Conservation (phyloP, 1,284 basidiomycete genomes). For the Apiotrichum laibachii region DNA sequence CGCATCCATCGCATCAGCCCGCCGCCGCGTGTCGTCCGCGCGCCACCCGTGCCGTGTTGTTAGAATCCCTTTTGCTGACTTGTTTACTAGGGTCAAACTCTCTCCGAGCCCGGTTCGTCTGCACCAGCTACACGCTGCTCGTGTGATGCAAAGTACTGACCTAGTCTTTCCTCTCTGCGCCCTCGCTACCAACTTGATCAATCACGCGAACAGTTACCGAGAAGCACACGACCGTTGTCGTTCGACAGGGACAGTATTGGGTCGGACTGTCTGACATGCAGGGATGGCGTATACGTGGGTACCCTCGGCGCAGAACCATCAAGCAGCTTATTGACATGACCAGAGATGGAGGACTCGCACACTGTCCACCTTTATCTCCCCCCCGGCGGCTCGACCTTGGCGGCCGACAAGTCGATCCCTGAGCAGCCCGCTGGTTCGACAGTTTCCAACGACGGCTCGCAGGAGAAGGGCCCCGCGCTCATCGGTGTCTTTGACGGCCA, state of each 20-base stretch:
- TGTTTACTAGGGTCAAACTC: constrained; percentile 47
- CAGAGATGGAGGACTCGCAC: constrained; percentile 95
- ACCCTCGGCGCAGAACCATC: not conserved
- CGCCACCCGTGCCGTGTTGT: too few relatives aligned
- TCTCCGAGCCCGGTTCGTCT: constrained; percentile 51
- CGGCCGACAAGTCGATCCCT: constrained; percentile 54
- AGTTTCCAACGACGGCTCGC: constrained; percentile 53
- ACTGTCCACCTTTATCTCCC: constrained; percentile 64
- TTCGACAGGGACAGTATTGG: constrained; percentile 67
- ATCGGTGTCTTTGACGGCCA: constrained; percentile 99
- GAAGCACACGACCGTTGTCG: constrained; percentile 77
- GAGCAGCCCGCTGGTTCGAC: constrained; percentile 50
- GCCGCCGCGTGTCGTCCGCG: too few relatives aligned
- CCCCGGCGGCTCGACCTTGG: constrained; percentile 22
- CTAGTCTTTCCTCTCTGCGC: constrained; percentile 5
- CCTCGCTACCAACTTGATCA: not conserved
- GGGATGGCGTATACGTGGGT: constrained; percentile 96
- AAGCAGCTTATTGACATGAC: not conserved
- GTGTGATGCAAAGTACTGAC: constrained; percentile 6
- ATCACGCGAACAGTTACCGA: constrained; percentile 58
- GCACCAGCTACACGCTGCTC: not conserved
- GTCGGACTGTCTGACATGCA: constrained; percentile 97
- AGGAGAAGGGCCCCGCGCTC: constrained; percentile 65
- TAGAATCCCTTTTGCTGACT: too few relatives aligned
- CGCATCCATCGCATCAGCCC: too few relatives aligned